Base-by-base conservation (phyloP, 2,329 filamentous ascomycete genomes). In the Arthrocladium fulminans region DNA sequence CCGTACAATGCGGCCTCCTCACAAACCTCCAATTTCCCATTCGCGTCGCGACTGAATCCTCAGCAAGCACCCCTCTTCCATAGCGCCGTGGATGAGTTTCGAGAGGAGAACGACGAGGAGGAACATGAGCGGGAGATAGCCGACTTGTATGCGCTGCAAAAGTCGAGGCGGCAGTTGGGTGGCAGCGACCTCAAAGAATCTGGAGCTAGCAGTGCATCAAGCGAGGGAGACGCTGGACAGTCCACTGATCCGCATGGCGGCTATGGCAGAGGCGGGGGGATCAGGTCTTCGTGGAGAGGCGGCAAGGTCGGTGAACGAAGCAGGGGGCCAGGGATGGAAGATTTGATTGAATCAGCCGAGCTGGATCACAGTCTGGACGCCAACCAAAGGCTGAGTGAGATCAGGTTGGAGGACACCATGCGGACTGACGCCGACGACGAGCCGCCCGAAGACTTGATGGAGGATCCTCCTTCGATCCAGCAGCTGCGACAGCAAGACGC, bases 31-130 rank as follows among this genome's bases (percentile, higher is more conserved):
- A 78, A 80, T 58, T 89, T 94, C 53, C 83, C 81, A 24, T 94
- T 95, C 63, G 80, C 84, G 23, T 88, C 86, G 9, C 79, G 88
- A 44, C 81, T 85, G 52, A 78, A 84, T 3, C 55, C 55, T 10
- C 83, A 86, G 50, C 86, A 88, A 57, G 89, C 90, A 8, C 92
- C 92, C 48, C 74, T 98, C n/a, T 97, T 98, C 66, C 88, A 92
- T 67, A 94, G 88, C 61, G 83, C 86, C 3, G 79, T 88, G 13
- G 88, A 95, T 64, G 88, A 94, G 61, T 92, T 94, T 55, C 81
- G 85, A 53, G 89, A 96, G 66, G 87, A 94, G 61, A 89, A 96
- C 54, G 90, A 97, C 53, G 89, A 92, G 63, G 84, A 87, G 59
- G 88, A 95, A 66, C 83, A 87, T 59, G 86, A 94, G 59, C 75